Percentiles rank a stretch among this genome's conserved stretches.
Evolutionary conservation across 345 rosid species (phyloP).

Genomic region (Melaleuca quinquenervia): DNA sequence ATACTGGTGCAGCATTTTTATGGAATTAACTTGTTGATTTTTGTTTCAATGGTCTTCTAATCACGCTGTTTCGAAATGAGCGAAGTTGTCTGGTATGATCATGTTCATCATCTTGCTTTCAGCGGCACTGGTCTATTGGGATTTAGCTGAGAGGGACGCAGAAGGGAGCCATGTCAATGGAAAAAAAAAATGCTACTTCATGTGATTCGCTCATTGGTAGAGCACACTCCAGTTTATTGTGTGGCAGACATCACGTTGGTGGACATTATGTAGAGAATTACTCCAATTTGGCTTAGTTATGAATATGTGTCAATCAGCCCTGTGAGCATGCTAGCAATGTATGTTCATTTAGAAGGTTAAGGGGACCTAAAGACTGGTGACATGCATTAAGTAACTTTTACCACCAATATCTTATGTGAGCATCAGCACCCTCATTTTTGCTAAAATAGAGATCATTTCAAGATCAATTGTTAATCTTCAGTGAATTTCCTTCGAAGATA

Average conservation of each 20-base stretch:
- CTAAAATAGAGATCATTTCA: not conserved
- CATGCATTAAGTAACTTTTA: not conserved
- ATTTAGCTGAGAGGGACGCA: not conserved
- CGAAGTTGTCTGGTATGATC: not conserved
- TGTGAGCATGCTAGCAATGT: not conserved
- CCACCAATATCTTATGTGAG: not conserved
- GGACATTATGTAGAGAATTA: not conserved
- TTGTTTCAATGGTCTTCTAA: not conserved
- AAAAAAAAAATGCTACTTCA: not conserved
- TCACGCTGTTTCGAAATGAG: not conserved
- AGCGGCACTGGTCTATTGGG: not conserved
- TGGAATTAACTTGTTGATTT: not conserved
- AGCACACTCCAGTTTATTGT: not conserved
- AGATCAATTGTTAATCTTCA: not conserved
- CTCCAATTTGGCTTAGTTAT: not conserved
- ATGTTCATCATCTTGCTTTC: not conserved
- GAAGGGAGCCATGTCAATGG: not conserved
- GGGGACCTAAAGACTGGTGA: not conserved
- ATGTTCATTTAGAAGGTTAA: not conserved
- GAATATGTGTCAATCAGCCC: not conserved
- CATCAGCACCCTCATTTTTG: not conserved
- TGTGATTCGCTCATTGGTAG: not conserved
- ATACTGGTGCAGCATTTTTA: not conserved
- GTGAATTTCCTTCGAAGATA: not conserved
- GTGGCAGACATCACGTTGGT: not conserved